phyloP scores from a whole-genome alignment of 306 rosid genomes.

The Pueraria montana region DNA sequence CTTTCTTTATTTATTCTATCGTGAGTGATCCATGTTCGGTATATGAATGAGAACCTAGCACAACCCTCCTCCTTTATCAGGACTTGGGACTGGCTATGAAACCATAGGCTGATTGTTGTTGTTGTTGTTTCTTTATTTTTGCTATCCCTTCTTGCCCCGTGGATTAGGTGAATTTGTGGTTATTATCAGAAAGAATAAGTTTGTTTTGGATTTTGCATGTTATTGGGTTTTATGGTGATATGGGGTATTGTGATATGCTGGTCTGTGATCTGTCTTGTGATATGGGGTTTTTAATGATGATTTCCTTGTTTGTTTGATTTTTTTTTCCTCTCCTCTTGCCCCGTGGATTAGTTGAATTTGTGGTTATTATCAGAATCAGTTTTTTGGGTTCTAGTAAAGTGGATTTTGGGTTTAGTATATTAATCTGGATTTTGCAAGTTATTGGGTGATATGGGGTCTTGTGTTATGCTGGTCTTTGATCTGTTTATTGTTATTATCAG shows the following conservation, averaged over 20 bases:
- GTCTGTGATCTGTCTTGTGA: background rate
- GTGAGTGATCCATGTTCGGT: background rate
- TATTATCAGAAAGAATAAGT: background rate
- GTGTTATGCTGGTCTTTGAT: background rate
- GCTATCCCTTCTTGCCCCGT: no score
- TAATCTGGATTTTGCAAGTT: background rate
- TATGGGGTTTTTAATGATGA: background rate
- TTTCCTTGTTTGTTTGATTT: background rate
- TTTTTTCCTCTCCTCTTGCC: background rate
- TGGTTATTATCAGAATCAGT: background rate
- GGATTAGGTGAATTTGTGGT: background rate
- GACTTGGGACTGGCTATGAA: no score
- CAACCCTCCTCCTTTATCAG: no score
- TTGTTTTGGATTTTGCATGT: background rate
- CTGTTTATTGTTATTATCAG: background rate
- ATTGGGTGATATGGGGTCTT: background rate
- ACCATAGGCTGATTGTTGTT: no score
- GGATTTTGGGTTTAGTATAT: background rate
- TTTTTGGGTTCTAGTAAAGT: background rate
- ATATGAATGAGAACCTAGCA: no score
- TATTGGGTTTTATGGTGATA: background rate
- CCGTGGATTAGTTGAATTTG: background rate
- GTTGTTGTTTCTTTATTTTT: no score
- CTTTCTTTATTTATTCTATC: background rate
- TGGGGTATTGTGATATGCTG: background rate